phyloP scores from a whole-genome alignment of 1,139 yeast species.

The Hemisphaericaspora subhashii region DNA sequence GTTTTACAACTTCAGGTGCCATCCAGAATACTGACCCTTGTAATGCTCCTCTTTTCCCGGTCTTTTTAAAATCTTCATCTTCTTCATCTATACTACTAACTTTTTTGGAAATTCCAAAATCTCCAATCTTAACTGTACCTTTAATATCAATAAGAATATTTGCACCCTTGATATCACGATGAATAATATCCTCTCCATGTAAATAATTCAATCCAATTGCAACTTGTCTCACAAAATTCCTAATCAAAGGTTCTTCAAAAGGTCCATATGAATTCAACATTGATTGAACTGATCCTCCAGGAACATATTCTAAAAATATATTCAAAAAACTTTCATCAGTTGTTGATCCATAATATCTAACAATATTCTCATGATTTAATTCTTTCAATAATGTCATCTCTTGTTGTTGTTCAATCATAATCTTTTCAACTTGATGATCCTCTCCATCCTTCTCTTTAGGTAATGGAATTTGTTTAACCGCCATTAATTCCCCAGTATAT shows the following conservation, averaged over 20 bases:
- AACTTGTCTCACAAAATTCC: constrained; percentile 83
- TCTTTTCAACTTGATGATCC: constrained; percentile 46
- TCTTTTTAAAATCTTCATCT: constrained; percentile 23
- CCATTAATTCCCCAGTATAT: constrained; percentile 92
- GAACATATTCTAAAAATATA: constrained; percentile 90
- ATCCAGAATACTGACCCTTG: constrained; percentile 98
- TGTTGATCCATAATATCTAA: constrained; percentile 83
- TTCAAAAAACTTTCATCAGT: constrained; percentile 70
- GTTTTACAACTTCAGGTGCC: constrained; percentile 98
- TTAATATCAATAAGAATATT: constrained; percentile 86
- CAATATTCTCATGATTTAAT: constrained; percentile 88
- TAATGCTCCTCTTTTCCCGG: constrained; percentile 71
- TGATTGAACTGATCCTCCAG: constrained; percentile 93
- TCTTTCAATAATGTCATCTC: constrained; percentile 81
- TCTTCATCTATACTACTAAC: constrained; percentile 35
- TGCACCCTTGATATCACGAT: constrained; percentile 92
- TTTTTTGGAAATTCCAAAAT: constrained; percentile 89
- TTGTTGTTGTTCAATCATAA: constrained; percentile 81
- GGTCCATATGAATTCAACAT: constrained; percentile 87
- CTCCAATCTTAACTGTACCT: constrained; percentile 90
- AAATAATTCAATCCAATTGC: constrained; percentile 77
- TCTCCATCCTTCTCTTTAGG: constrained; percentile 40
- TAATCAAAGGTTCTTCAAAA: constrained; percentile 83
- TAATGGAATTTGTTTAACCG: constrained; percentile 87
- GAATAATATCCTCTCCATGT: constrained; percentile 82